A percentile compares a stretch with the other conserved stretches of the same genome.
These are phyloP conservation scores for Talaromyces rugulosus DNA, from an alignment of 2,329 filamentous ascomycete genomes.

Conservation along the genomic window DNA sequence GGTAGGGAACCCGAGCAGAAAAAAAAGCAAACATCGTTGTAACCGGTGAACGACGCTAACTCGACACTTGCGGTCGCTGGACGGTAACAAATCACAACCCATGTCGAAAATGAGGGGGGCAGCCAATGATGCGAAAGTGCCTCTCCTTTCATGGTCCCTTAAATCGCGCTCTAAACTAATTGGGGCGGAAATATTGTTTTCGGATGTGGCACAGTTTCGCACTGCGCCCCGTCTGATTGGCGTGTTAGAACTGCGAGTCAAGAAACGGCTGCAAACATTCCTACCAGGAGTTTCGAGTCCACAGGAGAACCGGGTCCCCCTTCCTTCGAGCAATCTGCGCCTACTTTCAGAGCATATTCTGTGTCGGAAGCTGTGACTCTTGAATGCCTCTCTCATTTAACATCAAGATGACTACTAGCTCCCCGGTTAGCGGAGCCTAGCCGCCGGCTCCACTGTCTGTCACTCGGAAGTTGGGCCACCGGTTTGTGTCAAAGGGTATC, in stretches of 20 bases:
- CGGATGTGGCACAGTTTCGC: background rate
- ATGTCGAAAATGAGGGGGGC: background rate
- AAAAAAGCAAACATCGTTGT: background rate
- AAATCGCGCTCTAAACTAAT: background rate
- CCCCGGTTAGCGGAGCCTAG: background rate
- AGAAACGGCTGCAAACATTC: background rate
- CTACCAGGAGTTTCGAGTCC: background rate
- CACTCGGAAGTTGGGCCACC: background rate
- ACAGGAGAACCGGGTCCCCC: background rate
- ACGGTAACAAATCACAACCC: background rate
- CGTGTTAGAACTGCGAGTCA: background rate
- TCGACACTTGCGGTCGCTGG: background rate
- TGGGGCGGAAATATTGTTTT: background rate
- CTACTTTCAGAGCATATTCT: background rate
- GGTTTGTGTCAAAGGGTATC: background rate
- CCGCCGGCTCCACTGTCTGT: background rate
- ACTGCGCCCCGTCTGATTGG: background rate
- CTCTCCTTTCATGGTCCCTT: background rate
- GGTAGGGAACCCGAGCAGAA: background rate
- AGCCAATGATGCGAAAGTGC: background rate
- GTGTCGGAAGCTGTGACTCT: background rate
- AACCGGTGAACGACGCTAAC: background rate
- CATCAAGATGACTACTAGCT: background rate
- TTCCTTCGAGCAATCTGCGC: background rate
- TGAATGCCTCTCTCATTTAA: background rate